Evolutionary conservation across 371 early-diverging fungal species (phyloP).

Genomic region (Mortierella sp.): DNA sequence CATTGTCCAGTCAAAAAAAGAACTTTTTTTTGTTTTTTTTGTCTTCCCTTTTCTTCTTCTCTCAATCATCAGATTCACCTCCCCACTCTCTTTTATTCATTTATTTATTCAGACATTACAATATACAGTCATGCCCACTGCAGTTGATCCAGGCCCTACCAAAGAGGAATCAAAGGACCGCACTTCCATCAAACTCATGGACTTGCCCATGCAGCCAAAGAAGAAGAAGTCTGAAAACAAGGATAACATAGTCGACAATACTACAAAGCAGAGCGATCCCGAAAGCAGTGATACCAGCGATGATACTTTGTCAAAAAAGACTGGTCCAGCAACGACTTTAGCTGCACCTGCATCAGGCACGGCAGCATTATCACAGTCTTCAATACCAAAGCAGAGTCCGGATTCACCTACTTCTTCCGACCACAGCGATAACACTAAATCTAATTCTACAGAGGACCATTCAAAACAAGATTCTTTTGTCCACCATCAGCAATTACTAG

Average conservation of each 20-base stretch:
- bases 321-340: not conserved
- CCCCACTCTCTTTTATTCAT: not conserved
- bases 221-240: not conserved
- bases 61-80: not conserved
- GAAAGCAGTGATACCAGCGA: not conserved
- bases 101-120: not conserved
- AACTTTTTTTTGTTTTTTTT: slow-evolving; percentile 9
- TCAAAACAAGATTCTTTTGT: not conserved
- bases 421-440: no score
- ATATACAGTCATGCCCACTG: slow-evolving; percentile 6
- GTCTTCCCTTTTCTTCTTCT: not conserved
- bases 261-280: not conserved
- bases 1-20: slow-evolving; percentile 4
- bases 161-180: slow-evolving; percentile 46
- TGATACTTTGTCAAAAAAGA: not conserved
- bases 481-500: not conserved
- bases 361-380: not conserved
- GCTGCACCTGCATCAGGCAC: not conserved
- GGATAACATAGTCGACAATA: not conserved
- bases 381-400: slow-evolving; percentile 5
- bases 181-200: slow-evolving; percentile 54
- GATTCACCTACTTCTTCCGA: not conserved
- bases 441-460: not conserved
- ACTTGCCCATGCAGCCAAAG: slow-evolving; percentile 40
- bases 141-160: slow-evolving; percentile 1